Base-by-base conservation (phyloP, 805 yeast species). In the Clavispora asparagi region DNA sequence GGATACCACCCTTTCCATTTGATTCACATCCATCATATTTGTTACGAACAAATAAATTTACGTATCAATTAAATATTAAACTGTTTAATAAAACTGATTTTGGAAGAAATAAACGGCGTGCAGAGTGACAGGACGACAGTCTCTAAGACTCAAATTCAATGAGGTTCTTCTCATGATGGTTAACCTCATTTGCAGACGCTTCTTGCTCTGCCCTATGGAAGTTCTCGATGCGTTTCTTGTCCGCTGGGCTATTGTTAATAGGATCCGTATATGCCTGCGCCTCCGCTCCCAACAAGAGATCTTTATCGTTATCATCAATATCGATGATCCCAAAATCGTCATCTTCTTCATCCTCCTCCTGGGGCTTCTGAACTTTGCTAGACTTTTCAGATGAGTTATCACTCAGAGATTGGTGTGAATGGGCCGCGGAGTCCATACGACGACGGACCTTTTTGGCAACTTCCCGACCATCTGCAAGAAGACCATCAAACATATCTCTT, bases 371-470 rank as follows among this genome's bases (percentile, higher is more conserved):
- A 25, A 52, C 48, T 43, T 51, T 52, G 3, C 40, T 40, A 7
- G 56, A 52, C 40, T 52, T 53, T 39, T 55, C 36, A 25, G 60
- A 56, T 1, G 53, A 33, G 14, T 52, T 56, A 31, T 59, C 64
- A 13, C 45, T 27, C 46, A 44, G 45, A 38, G 50, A 38, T 49
- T 51, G 50, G 16, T 61, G 49, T 13, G 71, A 60, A 43, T 58
- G 63, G 3, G 85, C 78, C 9, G 78, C 82, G 13, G 84, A 81
- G 61, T 90, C 96, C 77, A 89, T 90, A 52, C 96, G 82, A 54
- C 85, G 83, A 53, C 92, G 82, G 4, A 94, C 95, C 59, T 89
- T 91, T 44, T 78, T 82, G 1, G 98, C 98, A 12, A 92, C 95
- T 46, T 92, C 80, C 61, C 88, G 76, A 6, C 98, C 97, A 67